Percentiles rank a stretch among this genome's conserved stretches.
Conservation (phyloP, 345 rosid species). For the Citrus mangshanensis region DNA sequence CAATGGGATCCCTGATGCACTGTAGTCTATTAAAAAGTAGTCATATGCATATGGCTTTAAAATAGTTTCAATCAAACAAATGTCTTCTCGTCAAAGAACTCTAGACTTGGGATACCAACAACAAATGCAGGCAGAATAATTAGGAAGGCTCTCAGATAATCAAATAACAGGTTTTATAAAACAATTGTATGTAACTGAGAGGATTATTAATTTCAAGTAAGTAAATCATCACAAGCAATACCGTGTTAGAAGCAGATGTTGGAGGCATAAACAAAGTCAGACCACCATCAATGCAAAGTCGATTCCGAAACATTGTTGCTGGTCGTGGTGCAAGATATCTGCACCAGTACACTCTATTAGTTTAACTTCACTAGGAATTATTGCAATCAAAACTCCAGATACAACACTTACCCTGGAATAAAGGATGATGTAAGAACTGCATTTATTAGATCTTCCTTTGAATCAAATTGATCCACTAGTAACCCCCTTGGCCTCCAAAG, state of each 20-base stretch:
- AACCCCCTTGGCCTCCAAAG: conserved; percentile 89
- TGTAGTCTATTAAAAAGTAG: not conserved
- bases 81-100: not conserved
- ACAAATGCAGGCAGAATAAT: not conserved
- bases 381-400: conserved; percentile 1
- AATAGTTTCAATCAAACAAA: not conserved
- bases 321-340: conserved; percentile 96
- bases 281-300: conserved; percentile 93
- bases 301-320: conserved; percentile 80
- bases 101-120: not conserved
- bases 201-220: no score
- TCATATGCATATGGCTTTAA: not conserved
- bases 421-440: conserved; percentile 89
- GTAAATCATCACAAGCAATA: conserved; percentile 25
- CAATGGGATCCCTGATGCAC: not conserved
- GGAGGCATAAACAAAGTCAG: conserved; percentile 96
- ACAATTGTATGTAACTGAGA: not conserved
- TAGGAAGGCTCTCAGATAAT: not conserved
- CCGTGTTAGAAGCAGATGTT: conserved; percentile 86
- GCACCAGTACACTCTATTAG: conserved; percentile 22
- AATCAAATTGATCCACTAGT: conserved; percentile 92
- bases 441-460: conserved; percentile 84
- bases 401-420: conserved; percentile 70
- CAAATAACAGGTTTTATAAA: not conserved
- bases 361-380: conserved; percentile 14